Conservation (phyloP, 768 basidiomycete genomes). For the Rhodotorula diobovata region DNA sequence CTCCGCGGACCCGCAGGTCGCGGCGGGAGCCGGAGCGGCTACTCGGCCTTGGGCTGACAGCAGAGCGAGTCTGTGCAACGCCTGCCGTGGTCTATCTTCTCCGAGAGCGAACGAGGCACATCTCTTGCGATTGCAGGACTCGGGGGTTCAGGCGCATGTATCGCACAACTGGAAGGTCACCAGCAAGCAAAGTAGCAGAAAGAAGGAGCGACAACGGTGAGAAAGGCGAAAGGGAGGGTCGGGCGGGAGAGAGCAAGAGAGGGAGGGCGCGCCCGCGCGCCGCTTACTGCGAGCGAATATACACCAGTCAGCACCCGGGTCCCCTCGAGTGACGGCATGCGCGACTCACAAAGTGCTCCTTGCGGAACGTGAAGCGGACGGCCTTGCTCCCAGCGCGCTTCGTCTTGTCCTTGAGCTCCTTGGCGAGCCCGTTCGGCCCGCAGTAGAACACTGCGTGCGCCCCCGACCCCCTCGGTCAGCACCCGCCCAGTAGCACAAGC, state of each 20-base stretch:
- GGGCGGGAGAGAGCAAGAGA: background rate
- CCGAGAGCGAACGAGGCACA: background rate
- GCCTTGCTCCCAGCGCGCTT: slow-evolving; percentile 48
- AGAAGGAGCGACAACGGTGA: background rate
- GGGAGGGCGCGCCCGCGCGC: no score
- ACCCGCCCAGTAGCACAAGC: no score
- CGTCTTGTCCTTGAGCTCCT: slow-evolving; percentile 69
- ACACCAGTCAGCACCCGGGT: no score
- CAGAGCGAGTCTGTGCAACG: background rate
- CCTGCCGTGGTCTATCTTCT: background rate
- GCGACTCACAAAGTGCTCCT: slow-evolving; percentile 54
- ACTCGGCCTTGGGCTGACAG: slow-evolving; percentile 16
- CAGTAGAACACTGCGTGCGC: slow-evolving; percentile 39
- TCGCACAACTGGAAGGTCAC: no score
- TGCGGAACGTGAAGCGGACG: slow-evolving; percentile 74
- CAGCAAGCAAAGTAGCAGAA: background rate
- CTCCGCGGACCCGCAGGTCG: background rate
- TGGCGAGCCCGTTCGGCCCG: slow-evolving; percentile 63
- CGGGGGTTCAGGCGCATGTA: no score
- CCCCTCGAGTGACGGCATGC: no score
- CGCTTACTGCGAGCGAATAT: background rate
- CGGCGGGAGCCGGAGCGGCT: slow-evolving; percentile 12
- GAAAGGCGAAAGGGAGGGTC: no score
- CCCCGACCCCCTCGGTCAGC: background rate
- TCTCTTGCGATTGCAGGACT: no score